Conservation (phyloP, 768 basidiomycete species). For the Lentinula aciculospora region DNA sequence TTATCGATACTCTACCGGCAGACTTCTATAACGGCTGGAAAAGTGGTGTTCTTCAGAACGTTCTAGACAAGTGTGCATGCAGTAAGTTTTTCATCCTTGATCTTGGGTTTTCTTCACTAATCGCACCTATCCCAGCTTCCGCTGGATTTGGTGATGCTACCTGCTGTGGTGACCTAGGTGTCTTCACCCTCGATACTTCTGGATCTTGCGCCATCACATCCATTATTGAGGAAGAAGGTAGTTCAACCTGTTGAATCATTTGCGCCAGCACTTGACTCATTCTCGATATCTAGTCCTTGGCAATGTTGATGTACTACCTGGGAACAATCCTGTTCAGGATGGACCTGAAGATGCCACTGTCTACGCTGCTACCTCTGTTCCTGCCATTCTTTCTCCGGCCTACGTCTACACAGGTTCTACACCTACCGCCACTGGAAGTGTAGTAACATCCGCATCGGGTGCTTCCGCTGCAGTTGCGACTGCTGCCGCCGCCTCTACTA, state of each 20-base stretch:
- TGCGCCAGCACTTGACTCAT: no score
- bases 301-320: conserved; percentile 40
- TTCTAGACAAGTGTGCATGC: conserved; percentile 49
- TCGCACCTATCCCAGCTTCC: neutral
- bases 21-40: conserved; percentile 65
- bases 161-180: conserved; percentile 40
- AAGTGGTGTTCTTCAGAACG: conserved; percentile 43
- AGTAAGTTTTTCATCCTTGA: conserved; percentile 9
- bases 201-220: conserved; percentile 40
- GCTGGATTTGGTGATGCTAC: conserved; percentile 19
- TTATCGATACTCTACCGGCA: conserved; percentile 11
- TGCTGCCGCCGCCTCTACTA: neutral
- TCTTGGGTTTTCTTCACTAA: neutral
- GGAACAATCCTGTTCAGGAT: conserved; percentile 46
- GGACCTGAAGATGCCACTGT: conserved; percentile 27
- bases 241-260: neutral
- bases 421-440: conserved; percentile 30
- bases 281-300: conserved; percentile 33
- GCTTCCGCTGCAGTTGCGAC: conserved; percentile 1
- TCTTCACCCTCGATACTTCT: conserved; percentile 36
- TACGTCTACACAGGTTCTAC: conserved; percentile 39
- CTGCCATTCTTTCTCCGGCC: conserved; percentile 35
- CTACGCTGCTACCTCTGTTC: conserved; percentile 27
- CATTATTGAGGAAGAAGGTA: conserved; percentile 41
- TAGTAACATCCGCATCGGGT: conserved; percentile 15